Conservation (phyloP, 768 basidiomycete genomes). For the Chalciporus pseudorubinellus region DNA sequence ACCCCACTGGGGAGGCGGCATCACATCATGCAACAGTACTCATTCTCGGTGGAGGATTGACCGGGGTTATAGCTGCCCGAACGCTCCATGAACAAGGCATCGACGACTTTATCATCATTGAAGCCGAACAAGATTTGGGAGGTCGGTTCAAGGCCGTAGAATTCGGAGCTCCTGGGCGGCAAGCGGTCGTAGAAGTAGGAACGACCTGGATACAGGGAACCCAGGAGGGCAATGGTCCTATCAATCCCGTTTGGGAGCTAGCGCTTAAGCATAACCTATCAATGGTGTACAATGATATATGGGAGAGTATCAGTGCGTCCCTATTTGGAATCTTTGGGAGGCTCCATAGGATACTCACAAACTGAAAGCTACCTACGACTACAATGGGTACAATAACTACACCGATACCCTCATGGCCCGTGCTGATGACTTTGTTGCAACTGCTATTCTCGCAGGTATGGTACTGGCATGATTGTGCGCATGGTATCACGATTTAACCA, state of each 20-base stretch:
- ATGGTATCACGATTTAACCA: slow-evolving; percentile 44
- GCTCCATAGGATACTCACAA: background rate
- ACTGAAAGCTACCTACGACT: slow-evolving; percentile 50
- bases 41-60: slow-evolving; percentile 66
- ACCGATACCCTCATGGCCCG: slow-evolving; percentile 42
- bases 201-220: slow-evolving; percentile 63
- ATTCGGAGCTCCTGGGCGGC: slow-evolving; percentile 40
- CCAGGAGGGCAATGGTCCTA: slow-evolving; percentile 44
- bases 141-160: slow-evolving; percentile 52
- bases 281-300: slow-evolving; percentile 44
- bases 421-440: slow-evolving; percentile 36
- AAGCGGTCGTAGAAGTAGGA: slow-evolving; percentile 52
- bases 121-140: slow-evolving; percentile 56
- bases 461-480: slow-evolving; percentile 13
- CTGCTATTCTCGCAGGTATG: slow-evolving; percentile 47
- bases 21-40: slow-evolving; percentile 39
- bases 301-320: slow-evolving; percentile 43
- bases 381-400: slow-evolving; percentile 48
- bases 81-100: slow-evolving; percentile 54
- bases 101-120: slow-evolving; percentile 56
- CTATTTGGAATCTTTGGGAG: background rate
- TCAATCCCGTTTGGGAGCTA: slow-evolving; percentile 60
- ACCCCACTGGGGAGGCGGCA: background rate
- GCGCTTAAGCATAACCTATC: slow-evolving; percentile 55
- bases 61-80: slow-evolving; percentile 64